Conservation (phyloP, 2,329 filamentous ascomycete genomes). For the Neonectria magnoliae region DNA sequence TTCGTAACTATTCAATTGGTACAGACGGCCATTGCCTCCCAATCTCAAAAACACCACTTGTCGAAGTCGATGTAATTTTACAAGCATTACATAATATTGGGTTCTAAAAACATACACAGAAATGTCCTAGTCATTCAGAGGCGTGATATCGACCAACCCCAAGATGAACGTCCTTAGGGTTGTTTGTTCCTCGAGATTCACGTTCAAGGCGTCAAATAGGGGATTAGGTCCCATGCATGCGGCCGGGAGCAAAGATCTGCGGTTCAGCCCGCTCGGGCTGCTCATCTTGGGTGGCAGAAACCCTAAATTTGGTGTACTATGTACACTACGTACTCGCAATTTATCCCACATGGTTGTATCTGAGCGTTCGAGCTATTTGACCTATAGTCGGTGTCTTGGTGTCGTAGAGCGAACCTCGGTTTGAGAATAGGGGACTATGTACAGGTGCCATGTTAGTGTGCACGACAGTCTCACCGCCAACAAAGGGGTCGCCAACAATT, state of each 20-base stretch:
- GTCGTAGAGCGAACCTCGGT: background rate
- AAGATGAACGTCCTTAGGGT: no score
- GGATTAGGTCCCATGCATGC: background rate
- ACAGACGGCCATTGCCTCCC: no score
- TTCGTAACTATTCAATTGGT: background rate
- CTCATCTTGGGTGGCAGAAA: no score
- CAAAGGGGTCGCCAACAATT: background rate
- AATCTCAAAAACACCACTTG: background rate
- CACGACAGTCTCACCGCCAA: background rate
- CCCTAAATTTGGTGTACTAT: background rate
- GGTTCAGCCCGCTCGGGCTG: background rate
- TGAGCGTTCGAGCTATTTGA: no score
- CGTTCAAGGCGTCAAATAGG: background rate
- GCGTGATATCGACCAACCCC: no score
- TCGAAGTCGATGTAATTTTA: background rate
- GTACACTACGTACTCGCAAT: no score
- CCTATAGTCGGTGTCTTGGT: background rate
- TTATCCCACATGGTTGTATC: no score
- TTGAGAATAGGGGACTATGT: background rate
- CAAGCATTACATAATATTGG: background rate
- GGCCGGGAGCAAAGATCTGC: no score
- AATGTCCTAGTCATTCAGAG: background rate
- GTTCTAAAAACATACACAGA: background rate
- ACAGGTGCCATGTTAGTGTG: background rate
- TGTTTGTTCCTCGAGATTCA: background rate